Conservation (phyloP, 2,329 filamentous ascomycete species). For the Pseudohalonectria lignicola region DNA sequence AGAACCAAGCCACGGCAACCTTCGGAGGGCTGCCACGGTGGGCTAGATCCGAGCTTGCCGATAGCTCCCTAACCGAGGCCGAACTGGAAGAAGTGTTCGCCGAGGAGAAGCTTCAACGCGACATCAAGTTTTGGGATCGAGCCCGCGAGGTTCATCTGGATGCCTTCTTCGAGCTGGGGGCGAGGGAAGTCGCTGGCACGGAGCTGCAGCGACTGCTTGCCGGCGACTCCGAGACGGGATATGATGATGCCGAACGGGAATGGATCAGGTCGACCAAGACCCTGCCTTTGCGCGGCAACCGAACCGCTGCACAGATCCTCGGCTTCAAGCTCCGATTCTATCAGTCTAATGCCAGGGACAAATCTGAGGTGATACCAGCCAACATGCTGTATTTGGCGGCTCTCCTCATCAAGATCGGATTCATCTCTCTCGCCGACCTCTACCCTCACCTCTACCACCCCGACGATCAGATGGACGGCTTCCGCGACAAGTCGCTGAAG, state of each 20-base stretch:
- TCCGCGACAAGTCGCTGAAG: slow-evolving; percentile 59
- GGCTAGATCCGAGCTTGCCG: slow-evolving; percentile 63
- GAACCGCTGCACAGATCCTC: slow-evolving; percentile 84
- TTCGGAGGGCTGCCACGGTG: slow-evolving; percentile 61
- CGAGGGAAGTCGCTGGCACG: slow-evolving; percentile 51
- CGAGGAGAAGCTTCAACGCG: slow-evolving; percentile 50
- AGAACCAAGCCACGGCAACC: slow-evolving; percentile 11
- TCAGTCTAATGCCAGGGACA: slow-evolving; percentile 52
- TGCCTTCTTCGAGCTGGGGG: slow-evolving; percentile 84
- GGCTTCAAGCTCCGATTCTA: slow-evolving; percentile 98
- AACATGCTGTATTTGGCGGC: slow-evolving; percentile 90
- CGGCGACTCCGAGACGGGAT: slow-evolving; percentile 35
- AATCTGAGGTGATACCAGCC: slow-evolving; percentile 67
- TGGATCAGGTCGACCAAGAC: slow-evolving; percentile 79
- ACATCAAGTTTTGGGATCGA: slow-evolving; percentile 69
- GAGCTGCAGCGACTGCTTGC: slow-evolving; percentile 36
- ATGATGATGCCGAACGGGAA: slow-evolving; percentile 47
- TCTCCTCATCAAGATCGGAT: slow-evolving; percentile 91
- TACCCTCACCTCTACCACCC: slow-evolving; percentile 85
- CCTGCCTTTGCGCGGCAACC: slow-evolving; percentile 74
- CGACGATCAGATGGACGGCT: slow-evolving; percentile 70
- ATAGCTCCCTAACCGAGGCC: slow-evolving; percentile 54
- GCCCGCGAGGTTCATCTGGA: slow-evolving; percentile 66
- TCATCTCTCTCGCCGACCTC: slow-evolving; percentile 82
- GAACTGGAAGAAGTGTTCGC: slow-evolving; percentile 58